Conservation (phyloP, 352 stramenopile species). For the Phytophthora sp. region DNA sequence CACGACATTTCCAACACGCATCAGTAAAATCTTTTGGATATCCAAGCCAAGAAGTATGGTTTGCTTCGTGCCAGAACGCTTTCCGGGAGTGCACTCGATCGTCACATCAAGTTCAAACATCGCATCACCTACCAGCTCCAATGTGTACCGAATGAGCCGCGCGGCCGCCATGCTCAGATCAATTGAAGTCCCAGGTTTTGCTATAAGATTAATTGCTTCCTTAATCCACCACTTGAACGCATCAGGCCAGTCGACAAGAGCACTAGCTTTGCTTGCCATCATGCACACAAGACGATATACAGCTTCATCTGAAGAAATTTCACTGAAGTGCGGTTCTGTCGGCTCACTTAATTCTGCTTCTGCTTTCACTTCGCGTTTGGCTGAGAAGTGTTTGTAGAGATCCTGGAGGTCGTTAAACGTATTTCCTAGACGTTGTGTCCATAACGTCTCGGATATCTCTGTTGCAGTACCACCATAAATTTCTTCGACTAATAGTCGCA, state of each 20-base stretch:
- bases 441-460: background rate
- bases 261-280: conserved; percentile 9
- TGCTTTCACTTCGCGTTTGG: conserved; percentile 3
- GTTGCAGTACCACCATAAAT: background rate
- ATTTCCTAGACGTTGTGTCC: conserved; percentile 8
- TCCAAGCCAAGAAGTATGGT: conserved; percentile 24
- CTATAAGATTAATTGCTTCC: conserved; percentile 21
- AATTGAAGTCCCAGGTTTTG: background rate
- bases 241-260: conserved; percentile 23
- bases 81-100: background rate
- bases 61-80: no score
- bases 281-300: conserved; percentile 30
- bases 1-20: conserved; percentile 36
- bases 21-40: conserved; percentile 44
- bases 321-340: background rate
- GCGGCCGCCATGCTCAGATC: conserved; percentile 20
- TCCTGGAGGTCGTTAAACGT: conserved; percentile 18
- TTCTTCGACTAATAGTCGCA: conserved; percentile 35
- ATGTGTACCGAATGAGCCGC: conserved; percentile 24
- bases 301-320: conserved; percentile 10
- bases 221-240: conserved; percentile 33
- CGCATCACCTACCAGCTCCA: conserved; percentile 30
- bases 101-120: conserved; percentile 30
- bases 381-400: conserved; percentile 28
- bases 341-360: background rate